Conservation (phyloP, 306 rosid genomes). For the Glycine latifolia region DNA sequence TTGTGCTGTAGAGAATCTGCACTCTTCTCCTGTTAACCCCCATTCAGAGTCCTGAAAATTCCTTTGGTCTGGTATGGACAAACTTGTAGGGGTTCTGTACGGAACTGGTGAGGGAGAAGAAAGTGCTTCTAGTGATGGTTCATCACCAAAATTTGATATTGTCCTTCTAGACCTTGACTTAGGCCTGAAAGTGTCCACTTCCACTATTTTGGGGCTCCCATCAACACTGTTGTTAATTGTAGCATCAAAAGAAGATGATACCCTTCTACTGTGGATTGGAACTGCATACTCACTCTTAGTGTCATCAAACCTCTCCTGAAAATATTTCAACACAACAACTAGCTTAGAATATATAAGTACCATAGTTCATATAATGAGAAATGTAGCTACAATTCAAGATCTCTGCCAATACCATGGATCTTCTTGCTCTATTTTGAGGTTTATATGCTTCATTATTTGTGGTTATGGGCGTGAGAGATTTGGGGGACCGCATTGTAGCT, state of each 20-base stretch:
- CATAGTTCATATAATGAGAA: background rate
- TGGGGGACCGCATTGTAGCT: slow-evolving; percentile 73
- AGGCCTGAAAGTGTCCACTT: slow-evolving; percentile 81
- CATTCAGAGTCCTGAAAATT: slow-evolving; percentile 66
- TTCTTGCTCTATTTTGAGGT: slow-evolving; percentile 65
- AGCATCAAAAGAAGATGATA: slow-evolving; percentile 67
- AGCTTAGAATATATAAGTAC: background rate
- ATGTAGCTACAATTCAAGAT: background rate
- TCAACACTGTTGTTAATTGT: slow-evolving; percentile 52
- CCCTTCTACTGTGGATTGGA: slow-evolving; percentile 70
- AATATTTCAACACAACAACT: slow-evolving; percentile 5
- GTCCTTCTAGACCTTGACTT: slow-evolving; percentile 76
- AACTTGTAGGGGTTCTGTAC: slow-evolving; percentile 50
- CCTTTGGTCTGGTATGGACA: slow-evolving; percentile 58
- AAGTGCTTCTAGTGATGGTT: slow-evolving; percentile 55
- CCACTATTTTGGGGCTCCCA: slow-evolving; percentile 79
- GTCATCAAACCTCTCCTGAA: slow-evolving; percentile 83
- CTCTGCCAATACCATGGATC: slow-evolving; percentile 62
- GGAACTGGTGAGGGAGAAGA: slow-evolving; percentile 66
- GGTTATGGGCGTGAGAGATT: slow-evolving; percentile 53
- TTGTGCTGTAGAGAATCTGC: slow-evolving; percentile 84
- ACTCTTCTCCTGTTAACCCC: slow-evolving; percentile 76
- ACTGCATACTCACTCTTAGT: slow-evolving; percentile 60
- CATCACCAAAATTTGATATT: slow-evolving; percentile 67
- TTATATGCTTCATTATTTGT: slow-evolving; percentile 50